A percentile compares a stretch with the other conserved stretches of the same genome.
Conservation (phyloP, 768 basidiomycete species). For the Boletales sp. region DNA sequence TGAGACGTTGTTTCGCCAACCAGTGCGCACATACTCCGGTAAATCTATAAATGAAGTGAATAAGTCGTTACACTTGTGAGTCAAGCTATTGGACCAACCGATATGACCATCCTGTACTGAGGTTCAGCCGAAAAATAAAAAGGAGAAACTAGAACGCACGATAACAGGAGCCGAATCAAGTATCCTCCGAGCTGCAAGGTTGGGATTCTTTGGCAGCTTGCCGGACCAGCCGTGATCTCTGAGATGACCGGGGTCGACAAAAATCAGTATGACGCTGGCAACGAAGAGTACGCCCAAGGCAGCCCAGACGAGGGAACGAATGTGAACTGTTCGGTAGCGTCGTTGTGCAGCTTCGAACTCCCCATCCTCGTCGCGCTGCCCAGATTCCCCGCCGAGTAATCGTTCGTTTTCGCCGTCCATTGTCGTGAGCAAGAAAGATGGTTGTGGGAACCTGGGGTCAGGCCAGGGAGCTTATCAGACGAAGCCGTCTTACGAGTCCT, state of each 20-base stretch:
- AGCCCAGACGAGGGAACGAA: conserved; percentile 46
- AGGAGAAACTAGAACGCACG: conserved; percentile 39
- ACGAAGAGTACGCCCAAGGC: conserved; percentile 41
- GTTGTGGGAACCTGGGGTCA: too few species aligned
- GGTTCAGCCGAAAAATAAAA: neutral
- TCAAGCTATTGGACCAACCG: conserved; percentile 34
- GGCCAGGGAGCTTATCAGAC: too few species aligned
- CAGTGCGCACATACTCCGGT: conserved; percentile 57
- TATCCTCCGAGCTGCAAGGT: conserved; percentile 53
- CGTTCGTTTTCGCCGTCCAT: too few species aligned
- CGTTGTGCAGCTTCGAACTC: conserved; percentile 16
- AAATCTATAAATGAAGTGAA: conserved; percentile 50
- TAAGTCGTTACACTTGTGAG: neutral
- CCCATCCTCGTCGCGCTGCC: conserved; percentile 3
- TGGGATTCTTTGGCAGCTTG: conserved; percentile 55
- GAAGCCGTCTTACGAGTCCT: too few species aligned
- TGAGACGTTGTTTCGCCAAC: conserved; percentile 72
- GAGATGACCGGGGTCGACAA: conserved; percentile 41
- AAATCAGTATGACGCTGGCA: conserved; percentile 44
- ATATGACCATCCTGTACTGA: conserved; percentile 62
- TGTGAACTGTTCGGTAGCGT: conserved; percentile 18
- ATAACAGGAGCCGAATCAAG: conserved; percentile 66
- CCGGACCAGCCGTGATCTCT: conserved; percentile 39
- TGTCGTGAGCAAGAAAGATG: too few species aligned
- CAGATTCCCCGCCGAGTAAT: too few species aligned